A percentile compares a stretch with the other conserved stretches of the same genome.
Evolutionary conservation across 2,329 filamentous ascomycete species (phyloP).

Genomic region (Calonectria ilicicola): DNA sequence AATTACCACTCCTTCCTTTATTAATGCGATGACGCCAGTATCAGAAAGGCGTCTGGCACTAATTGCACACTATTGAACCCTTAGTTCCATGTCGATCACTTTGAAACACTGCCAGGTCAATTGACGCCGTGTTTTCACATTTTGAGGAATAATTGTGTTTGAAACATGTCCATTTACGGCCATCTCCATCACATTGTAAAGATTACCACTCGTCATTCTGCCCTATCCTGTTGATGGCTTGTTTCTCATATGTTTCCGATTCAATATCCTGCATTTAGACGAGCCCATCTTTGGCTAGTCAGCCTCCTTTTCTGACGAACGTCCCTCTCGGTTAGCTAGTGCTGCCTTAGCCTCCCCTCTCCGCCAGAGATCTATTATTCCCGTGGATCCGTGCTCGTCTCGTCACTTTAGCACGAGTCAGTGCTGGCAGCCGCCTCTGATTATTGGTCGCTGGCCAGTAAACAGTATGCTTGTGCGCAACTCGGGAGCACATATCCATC

Average conservation of each 20-base stretch:
- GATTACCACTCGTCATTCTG: no score
- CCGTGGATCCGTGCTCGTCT: background rate
- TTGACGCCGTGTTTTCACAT: background rate
- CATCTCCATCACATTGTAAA: background rate
- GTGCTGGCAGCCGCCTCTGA: background rate
- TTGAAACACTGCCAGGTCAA: background rate
- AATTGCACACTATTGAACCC: background rate
- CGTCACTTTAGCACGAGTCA: slow-evolving; percentile 12
- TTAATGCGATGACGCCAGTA: background rate
- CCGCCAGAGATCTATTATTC: slow-evolving; percentile 8
- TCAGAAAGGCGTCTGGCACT: background rate
- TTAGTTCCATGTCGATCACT: background rate
- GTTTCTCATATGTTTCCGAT: slow-evolving; percentile 7
- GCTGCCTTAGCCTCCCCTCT: background rate
- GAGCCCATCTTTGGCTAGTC: background rate
- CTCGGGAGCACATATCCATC: background rate
- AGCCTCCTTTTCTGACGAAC: slow-evolving; percentile 5
- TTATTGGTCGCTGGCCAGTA: background rate
- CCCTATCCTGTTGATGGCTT: background rate
- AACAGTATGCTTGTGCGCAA: background rate
- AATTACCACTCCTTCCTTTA: background rate
- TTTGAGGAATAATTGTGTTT: background rate
- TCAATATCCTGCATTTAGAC: background rate
- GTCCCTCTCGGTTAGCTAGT: slow-evolving; percentile 4
- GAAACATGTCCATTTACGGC: background rate